phyloP scores from a whole-genome alignment of 2,329 filamentous ascomycete species.

The Aspergillus cejpii region DNA sequence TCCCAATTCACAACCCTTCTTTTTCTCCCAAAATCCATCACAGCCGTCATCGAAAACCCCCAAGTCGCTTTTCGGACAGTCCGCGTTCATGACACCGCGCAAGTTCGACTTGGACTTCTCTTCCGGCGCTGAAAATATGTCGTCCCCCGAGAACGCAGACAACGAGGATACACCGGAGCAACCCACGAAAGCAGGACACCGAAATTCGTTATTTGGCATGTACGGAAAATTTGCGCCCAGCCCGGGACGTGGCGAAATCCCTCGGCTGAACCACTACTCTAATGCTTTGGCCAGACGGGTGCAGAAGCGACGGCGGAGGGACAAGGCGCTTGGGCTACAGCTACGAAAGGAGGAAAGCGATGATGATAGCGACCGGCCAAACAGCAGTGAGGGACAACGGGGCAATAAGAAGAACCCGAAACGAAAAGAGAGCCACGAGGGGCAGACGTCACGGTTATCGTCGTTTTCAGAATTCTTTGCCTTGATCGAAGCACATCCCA shows the following conservation, averaged over 20 bases:
- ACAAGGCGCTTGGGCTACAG: slow-evolving; percentile 41
- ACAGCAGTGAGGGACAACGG: slow-evolving; percentile 33
- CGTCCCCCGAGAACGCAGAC: slow-evolving; percentile 42
- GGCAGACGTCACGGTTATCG: slow-evolving; percentile 21
- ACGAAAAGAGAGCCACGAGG: slow-evolving; percentile 14
- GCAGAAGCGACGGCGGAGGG: slow-evolving; percentile 46
- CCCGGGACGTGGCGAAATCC: slow-evolving; percentile 61
- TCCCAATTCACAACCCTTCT: slow-evolving; percentile 46
- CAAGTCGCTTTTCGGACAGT: slow-evolving; percentile 33
- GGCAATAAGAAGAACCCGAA: slow-evolving; percentile 17
- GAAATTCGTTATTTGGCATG: slow-evolving; percentile 38
- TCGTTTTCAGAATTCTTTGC: slow-evolving; percentile 50
- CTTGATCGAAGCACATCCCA: slow-evolving; percentile 58
- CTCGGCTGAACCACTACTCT: slow-evolving; percentile 44
- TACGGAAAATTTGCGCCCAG: slow-evolving; percentile 42
- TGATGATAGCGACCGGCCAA: slow-evolving; percentile 39
- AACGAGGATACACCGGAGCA: slow-evolving; percentile 46
- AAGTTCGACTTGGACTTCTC: slow-evolving; percentile 45
- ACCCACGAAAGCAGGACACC: slow-evolving; percentile 28
- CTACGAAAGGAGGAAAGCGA: slow-evolving; percentile 36
- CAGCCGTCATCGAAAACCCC: slow-evolving; percentile 28
- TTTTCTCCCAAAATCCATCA: slow-evolving; percentile 40
- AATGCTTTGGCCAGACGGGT: slow-evolving; percentile 42
- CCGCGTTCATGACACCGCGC: slow-evolving; percentile 46
- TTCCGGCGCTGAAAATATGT: slow-evolving; percentile 43